Conservation (phyloP, 441 rosid species). For the Viola pubescens region DNA sequence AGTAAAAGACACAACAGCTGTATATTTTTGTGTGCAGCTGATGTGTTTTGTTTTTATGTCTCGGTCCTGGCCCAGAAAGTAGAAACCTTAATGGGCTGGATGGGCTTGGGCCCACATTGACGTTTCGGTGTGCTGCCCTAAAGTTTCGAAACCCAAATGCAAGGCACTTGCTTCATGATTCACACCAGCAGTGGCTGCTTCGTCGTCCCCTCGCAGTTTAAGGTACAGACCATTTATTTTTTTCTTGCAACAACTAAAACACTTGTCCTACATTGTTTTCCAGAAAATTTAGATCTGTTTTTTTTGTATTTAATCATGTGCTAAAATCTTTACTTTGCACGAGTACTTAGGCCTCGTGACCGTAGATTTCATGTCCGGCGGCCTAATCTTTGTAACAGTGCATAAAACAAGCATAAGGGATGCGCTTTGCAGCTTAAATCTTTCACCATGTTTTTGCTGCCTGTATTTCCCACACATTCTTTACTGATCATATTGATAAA, state of each 20-base stretch:
- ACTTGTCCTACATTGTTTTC: too few relatives aligned
- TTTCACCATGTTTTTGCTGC: slow-evolving; percentile 22
- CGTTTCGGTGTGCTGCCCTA: neutral
- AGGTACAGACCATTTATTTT: neutral
- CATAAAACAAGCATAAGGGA: slow-evolving; percentile 20
- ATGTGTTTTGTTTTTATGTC: too few relatives aligned
- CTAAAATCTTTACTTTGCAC: slow-evolving; percentile 15
- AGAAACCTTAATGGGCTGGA: neutral
- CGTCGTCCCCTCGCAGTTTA: too few relatives aligned
- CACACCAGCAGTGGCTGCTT: neutral
- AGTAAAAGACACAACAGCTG: too few relatives aligned
- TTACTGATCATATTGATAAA: neutral
- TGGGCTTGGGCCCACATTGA: neutral
- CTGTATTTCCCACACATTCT: slow-evolving; percentile 28
- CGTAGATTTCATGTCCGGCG: neutral
- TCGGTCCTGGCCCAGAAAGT: neutral
- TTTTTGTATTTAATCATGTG: too few relatives aligned
- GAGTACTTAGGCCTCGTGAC: slow-evolving; percentile 22
- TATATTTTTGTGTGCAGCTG: too few relatives aligned
- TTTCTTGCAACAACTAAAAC: too few relatives aligned
- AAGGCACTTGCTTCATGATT: neutral
- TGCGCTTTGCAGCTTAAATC: slow-evolving; percentile 29
- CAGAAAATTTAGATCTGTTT: too few relatives aligned
- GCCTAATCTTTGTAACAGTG: slow-evolving; percentile 21
- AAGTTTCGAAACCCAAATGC: neutral